Conservation (phyloP, 2,329 filamentous ascomycete species). For the Pseudogymnoascus sp. region DNA sequence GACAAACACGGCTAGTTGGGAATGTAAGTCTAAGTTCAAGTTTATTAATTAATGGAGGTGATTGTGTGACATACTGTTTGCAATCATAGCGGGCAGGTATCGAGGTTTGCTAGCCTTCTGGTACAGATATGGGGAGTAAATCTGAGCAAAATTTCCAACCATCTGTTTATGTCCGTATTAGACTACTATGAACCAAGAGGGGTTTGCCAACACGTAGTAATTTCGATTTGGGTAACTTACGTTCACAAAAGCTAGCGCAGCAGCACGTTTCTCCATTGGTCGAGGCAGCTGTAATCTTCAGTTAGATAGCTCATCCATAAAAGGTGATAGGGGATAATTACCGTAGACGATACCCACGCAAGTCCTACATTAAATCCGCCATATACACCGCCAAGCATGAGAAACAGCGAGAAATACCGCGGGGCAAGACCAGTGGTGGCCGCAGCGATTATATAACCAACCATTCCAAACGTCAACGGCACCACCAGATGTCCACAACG, state of each 20-base stretch:
- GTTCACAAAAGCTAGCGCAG: conserved; percentile 19
- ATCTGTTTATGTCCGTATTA: not conserved
- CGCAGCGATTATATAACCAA: conserved; percentile 16
- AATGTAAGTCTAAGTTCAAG: not conserved
- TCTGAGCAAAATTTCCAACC: conserved; percentile 15
- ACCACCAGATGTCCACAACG: conserved; percentile 13
- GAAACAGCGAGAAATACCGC: conserved; percentile 17
- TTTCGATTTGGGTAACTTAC: not conserved
- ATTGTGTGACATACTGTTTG: not conserved
- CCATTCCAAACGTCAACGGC: conserved; percentile 15
- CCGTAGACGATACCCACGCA: conserved; percentile 17
- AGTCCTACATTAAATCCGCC: conserved; percentile 16
- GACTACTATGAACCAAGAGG: not conserved
- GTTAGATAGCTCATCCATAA: not conserved
- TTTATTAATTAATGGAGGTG: not conserved
- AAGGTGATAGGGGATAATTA: not conserved
- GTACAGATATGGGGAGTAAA: conserved; percentile 9
- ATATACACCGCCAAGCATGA: conserved; percentile 15
- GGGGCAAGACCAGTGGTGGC: conserved; percentile 13
- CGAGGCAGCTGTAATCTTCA: conserved; percentile 10
- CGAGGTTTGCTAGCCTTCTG: not conserved
- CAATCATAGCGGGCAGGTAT: conserved; percentile 15
- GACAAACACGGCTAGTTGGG: conserved; percentile 10
- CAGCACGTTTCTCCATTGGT: conserved; percentile 18
- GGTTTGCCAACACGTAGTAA: not conserved